Base-by-base conservation (phyloP, 768 basidiomycete species). In the Kwoniella bestiolae region DNA sequence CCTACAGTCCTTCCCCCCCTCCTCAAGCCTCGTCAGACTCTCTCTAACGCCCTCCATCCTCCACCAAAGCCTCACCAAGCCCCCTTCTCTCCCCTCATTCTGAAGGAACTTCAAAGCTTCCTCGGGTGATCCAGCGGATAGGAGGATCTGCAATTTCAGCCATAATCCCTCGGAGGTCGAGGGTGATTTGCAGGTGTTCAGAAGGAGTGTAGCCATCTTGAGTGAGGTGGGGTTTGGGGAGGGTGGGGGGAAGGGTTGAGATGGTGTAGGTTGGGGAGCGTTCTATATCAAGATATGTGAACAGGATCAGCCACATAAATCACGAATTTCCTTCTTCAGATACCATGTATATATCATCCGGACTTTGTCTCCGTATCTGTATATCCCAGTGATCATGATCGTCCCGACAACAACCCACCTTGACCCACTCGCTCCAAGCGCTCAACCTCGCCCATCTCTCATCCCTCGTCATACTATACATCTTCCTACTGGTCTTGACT, bases 391-490 rank as follows among this genome's bases (percentile, higher is more conserved):
- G n/a, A n/a, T n/a, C n/a, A n/a, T n/a, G n/a, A n/a, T n/a, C n/a
- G n/a, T n/a, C n/a, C 38, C 8, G 8, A 8, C 38, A 51, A 8
- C 7, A 49, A 66, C 75, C 56, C 53, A 76, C 75, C 51, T 55
- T 41, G 14, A 64, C 55, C 69, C 71, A 77, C 58, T 77, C 73
- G n/a, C 69, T 57, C 67, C 70, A 77, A 45, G 73, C 76, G 18
- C 71, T 70, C 4, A 67, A 18, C 34, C 76, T 62, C 8, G 73
- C 76, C 76, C 76, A 77, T 6, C 50, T 56, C 7, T 67, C 44
- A 1, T 59, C 65, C 51, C 72, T 75, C n/a, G 67, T 63, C 51
- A 63, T 26, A 47, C 73, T 74, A 60, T 68, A 77, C 67, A 74
- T 60, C 67, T 74, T 75, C 46, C 69, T 58, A 57, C 67, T 69